Base-by-base conservation (phyloP, 108 stramenopile genomes). In the Pseudonitzschia pungens region DNA sequence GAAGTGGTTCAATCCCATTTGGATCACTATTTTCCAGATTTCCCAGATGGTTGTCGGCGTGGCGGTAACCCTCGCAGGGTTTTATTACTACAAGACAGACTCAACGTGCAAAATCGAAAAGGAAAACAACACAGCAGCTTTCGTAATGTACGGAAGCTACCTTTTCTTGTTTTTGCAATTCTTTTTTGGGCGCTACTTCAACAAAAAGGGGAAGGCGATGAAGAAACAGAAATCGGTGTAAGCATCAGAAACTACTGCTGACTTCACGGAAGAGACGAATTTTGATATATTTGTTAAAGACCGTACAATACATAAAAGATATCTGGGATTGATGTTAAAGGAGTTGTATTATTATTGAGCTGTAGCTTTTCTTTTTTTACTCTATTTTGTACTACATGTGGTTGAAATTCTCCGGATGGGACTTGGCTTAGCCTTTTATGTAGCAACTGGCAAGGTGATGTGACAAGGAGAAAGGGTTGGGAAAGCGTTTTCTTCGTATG, bases 41-140 rank as follows among this genome's bases (percentile, higher is more conserved):
- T 82, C 86, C 31, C 97, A 98, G 87, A 98, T 98, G 97, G 80
- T 96, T 54, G 93, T 94, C 14, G 97, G 97, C 8, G 90, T 95
- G 11, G 66, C 68, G 4, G 85, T 96, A 20, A 90, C 90, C 31
- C 68, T 75, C 51, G 33, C 36, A 12, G 60, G 60, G 40, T 62
- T 62, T 24, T 77, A 80, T 58, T 69, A 80, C 57, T 16, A 26
- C 28, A 73, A 71, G 20, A 63, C 62, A 2, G 62, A 63, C 32
- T 41, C 66, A 36, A 67, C 44, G 20, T 67, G 44, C 45, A 41
- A 41, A 9, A 67, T 48, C 28, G 68, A 60, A 44, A 80, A 84
- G 57, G 90, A 87, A 74, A 96, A 96, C 70, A 86, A 91, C 68
- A 74, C 84, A 2, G 95, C 91, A 11, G 92, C 90, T 7, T 83